Evolutionary conservation across 139 green algal species (phyloP).

Genomic region (Marvania coccoides): DNA sequence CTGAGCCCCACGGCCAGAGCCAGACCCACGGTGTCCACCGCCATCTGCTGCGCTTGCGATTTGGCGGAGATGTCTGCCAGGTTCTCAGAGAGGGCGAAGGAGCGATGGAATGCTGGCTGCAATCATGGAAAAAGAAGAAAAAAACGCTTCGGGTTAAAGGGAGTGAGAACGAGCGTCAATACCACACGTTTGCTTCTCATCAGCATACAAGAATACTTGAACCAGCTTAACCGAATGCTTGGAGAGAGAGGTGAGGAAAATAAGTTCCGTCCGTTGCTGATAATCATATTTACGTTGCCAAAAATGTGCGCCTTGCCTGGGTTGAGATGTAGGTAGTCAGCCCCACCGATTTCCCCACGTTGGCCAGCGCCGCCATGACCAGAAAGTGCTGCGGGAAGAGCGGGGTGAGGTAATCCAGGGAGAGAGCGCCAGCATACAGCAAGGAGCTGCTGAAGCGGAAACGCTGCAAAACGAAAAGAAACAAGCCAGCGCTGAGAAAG

Average conservation of each 20-base stretch:
- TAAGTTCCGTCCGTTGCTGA: too few species aligned
- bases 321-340: conserved; percentile 84
- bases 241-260: too few species aligned
- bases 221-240: too few species aligned
- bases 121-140: too few species aligned
- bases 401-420: conserved; percentile 82
- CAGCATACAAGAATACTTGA: too few species aligned
- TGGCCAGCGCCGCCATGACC: conserved; percentile 71
- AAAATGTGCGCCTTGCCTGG: too few species aligned
- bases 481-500: background rate
- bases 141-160: too few species aligned
- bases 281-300: too few species aligned
- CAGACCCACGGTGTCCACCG: conserved; percentile 82
- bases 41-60: conserved; percentile 81
- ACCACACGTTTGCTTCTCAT: too few species aligned
- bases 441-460: conserved; percentile 78
- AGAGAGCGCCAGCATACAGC: conserved; percentile 59
- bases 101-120: conserved; percentile 70
- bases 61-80: conserved; percentile 89
- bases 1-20: conserved; percentile 40
- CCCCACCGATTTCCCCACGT: conserved; percentile 80
- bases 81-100: conserved; percentile 78
- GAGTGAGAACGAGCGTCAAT: too few species aligned
- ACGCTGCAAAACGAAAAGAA: conserved; percentile 28
- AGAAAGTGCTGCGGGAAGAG: conserved; percentile 79